Percentiles rank a stretch among this genome's conserved stretches.
phyloP scores from a whole-genome alignment of 306 rosid genomes.

The Rosa multiflora region DNA sequence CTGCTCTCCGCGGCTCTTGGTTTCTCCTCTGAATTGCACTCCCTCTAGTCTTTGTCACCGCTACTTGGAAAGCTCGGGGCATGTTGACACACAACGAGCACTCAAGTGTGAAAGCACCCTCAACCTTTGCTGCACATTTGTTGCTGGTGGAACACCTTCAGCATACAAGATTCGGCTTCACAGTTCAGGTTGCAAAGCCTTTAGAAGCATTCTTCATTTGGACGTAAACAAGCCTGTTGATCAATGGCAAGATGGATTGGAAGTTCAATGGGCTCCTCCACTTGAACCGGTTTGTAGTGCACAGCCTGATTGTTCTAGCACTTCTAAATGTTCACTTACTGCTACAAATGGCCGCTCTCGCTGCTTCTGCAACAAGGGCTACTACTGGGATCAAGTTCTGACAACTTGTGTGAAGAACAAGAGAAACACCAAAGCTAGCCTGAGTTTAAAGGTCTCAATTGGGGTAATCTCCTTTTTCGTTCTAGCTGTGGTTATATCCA shows the following conservation, averaged over 20 bases:
- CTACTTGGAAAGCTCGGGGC: constrained; percentile 69
- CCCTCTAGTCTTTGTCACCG: constrained; percentile 78
- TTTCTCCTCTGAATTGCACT: constrained; percentile 91
- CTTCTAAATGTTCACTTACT: constrained; percentile 50
- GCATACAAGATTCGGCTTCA: constrained; percentile 92
- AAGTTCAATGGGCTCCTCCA: constrained; percentile 86
- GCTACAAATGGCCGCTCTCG: constrained; percentile 29
- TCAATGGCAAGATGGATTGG: constrained; percentile 89
- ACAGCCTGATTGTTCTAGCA: constrained; percentile 60
- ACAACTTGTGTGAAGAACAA: constrained; percentile 53
- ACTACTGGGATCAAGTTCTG: constrained; percentile 62
- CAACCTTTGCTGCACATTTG: constrained; percentile 84
- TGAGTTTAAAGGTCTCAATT: constrained; percentile 43
- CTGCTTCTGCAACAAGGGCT: constrained; percentile 63
- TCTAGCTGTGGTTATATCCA: constrained; percentile 39
- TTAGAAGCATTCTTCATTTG: constrained; percentile 79
- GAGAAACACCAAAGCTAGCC: constrained; percentile 37
- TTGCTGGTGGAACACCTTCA: constrained; percentile 83
- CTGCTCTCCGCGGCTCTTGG: constrained; percentile 84
- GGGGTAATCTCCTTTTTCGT: constrained; percentile 44
- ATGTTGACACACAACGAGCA: constrained; percentile 44
- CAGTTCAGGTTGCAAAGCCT: constrained; percentile 79
- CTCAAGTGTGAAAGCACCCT: constrained; percentile 54
- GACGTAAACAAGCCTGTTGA: constrained; percentile 48
- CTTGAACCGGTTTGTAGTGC: constrained; percentile 65